phyloP scores from a whole-genome alignment of 305 asterid species.

The Monarda citriodora region DNA sequence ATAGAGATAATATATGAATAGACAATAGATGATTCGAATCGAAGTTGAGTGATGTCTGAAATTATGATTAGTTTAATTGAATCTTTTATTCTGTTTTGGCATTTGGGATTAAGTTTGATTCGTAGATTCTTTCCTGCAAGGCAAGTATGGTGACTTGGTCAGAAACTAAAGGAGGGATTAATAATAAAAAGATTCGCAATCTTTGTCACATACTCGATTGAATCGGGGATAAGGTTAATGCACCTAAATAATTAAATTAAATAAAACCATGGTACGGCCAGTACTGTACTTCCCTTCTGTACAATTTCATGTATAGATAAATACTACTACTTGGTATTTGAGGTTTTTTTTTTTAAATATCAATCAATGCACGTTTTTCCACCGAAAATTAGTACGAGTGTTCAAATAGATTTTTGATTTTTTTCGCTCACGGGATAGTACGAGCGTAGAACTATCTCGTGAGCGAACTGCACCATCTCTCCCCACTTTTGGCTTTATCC shows the following conservation, averaged over 20 bases:
- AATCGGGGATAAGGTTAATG: conserved; percentile 31
- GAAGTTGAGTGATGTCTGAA: no score
- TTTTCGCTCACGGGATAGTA: no score
- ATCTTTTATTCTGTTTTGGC: neutral
- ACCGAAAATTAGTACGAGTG: no score
- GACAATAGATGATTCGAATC: no score
- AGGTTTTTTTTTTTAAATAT: no score
- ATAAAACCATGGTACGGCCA: conserved; percentile 41
- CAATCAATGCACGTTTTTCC: no score
- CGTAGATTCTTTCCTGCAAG: conserved; percentile 17
- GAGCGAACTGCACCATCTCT: no score
- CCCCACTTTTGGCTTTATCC: no score
- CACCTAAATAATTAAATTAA: conserved; percentile 19
- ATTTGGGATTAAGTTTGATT: conserved; percentile 14
- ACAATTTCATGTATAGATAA: conserved; percentile 6
- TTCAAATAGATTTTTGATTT: no score
- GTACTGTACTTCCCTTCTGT: conserved; percentile 43
- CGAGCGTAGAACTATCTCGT: no score
- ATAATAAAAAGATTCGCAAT: conserved; percentile 23
- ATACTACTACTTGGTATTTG: no score
- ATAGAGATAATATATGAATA: no score
- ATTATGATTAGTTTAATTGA: neutral
- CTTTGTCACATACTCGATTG: conserved; percentile 30
- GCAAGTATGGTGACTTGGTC: conserved; percentile 34
- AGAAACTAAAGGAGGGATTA: conserved; percentile 23